Conservation (phyloP, 2,329 filamentous ascomycete genomes). For the Thielaviopsis punctulata region DNA sequence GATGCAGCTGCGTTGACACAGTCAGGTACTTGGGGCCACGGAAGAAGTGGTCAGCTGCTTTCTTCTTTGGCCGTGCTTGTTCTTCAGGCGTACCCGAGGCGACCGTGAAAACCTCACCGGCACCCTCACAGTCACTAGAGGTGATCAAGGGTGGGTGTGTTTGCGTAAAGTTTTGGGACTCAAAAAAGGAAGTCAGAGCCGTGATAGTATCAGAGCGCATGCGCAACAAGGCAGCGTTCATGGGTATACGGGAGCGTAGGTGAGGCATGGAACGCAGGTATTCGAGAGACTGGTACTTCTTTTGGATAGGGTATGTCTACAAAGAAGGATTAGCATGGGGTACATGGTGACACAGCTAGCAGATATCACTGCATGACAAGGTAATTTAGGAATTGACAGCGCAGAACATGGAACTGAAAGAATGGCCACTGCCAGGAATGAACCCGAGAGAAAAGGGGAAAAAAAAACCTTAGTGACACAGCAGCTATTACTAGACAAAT, state of each 20-base stretch:
- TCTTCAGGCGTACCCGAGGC: conserved; percentile 23
- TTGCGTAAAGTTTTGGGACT: conserved; percentile 52
- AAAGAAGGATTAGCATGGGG: background rate
- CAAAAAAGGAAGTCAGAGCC: conserved; percentile 60
- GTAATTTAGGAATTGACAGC: background rate
- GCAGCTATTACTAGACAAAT: background rate
- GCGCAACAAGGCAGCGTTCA: conserved; percentile 64
- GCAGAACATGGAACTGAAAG: background rate
- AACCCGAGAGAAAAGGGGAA: background rate
- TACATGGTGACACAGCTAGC: background rate
- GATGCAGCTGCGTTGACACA: conserved; percentile 83
- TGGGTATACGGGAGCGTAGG: conserved; percentile 62
- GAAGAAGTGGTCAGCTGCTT: conserved; percentile 49
- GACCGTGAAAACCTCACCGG: conserved; percentile 80
- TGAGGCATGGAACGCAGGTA: conserved; percentile 81
- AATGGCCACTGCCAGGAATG: too few relatives aligned
- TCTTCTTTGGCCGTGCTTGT: conserved; percentile 16
- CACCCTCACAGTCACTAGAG: conserved; percentile 92
- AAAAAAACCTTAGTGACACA: conserved; percentile 4
- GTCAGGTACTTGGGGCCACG: conserved; percentile 80
- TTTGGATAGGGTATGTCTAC: conserved; percentile 83
- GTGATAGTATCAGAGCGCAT: conserved; percentile 68
- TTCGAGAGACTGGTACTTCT: conserved; percentile 84
- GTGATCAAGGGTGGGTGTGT: conserved; percentile 89
- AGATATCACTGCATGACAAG: background rate